Evolutionary conservation across 2,329 filamentous ascomycete genomes (phyloP), one percentile per base, ranked within the genome.

Genomic region (Nigrograna mackinnonii): DNA sequence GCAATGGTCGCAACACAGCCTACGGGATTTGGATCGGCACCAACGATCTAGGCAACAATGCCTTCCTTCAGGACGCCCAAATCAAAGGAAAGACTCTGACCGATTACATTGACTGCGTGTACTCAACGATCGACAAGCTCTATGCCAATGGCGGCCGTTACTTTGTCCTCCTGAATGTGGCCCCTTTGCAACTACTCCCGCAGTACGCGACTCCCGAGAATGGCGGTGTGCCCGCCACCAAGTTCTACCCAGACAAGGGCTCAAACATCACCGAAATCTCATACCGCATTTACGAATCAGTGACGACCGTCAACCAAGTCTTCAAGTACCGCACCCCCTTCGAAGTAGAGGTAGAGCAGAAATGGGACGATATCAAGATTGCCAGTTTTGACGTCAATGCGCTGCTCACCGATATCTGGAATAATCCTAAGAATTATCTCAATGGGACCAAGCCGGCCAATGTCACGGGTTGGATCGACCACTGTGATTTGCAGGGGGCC

Each of bases 1-100:
- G 72, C 34, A 75, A 72, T 2, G 54, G 76, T 2, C 68, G 79
- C 21, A 82, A 84, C 49, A 89, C 86, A 0, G 82, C 89, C 2
- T 91, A 90, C 57, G 77, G 82, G 1, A 78, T 91, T 37, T 91
- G 86, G 86, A 90, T 91, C 55, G 88, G 88, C 3, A 91, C 87
- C 18, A 92, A 92, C 60, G 88, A 94, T 57, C 72, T 92, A 7
- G 87, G 87, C 17, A 75, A 73, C 43, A 67, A 75, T 38, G 85
- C 79, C 6, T 86, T 91, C 58, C 64, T 91, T 22, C 82, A 78
- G 4, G 85, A 89, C 58, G 75, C 74, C 18, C 84, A 89, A 60
- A 66, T 77, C 4, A 54, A 70, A 0, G 79, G 77, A 11, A 83
- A 81, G 18, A 84, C 79, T 2, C 75, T 91, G 5, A 71, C 76